Evolutionary conservation across 139 green algal genomes (phyloP).

Genomic region (Tetraselmis striata): DNA sequence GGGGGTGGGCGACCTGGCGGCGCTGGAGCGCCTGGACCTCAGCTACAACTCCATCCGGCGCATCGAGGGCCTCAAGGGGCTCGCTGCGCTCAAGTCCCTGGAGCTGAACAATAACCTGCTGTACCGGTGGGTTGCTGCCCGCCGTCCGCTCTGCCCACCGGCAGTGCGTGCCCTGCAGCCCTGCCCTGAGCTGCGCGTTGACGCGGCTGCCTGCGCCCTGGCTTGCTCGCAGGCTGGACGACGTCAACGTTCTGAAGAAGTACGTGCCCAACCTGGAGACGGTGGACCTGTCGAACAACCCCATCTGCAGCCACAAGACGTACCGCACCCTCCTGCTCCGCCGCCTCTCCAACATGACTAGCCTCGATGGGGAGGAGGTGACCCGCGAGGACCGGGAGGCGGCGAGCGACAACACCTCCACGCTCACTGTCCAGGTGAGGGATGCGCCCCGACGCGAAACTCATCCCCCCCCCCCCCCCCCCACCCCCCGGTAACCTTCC

Average conservation of each 20-base stretch:
- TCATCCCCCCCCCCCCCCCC: no score
- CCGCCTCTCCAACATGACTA: conserved; percentile 18
- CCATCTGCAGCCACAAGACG: conserved; percentile 42
- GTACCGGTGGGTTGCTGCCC: conserved; percentile 12
- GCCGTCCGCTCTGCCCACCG: neutral
- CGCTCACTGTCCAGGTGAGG: conserved; percentile 1
- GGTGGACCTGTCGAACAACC: conserved; percentile 50
- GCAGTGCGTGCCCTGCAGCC: neutral
- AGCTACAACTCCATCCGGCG: conserved; percentile 44
- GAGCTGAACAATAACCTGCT: conserved; percentile 53
- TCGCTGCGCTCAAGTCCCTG: conserved; percentile 35
- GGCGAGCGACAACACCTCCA: neutral
- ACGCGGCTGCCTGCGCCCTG: no score
- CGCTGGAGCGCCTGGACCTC: conserved; percentile 38
- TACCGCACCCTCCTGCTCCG: conserved; percentile 34
- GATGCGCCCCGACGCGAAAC: no score
- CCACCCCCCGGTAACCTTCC: no score
- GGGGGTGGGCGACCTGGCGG: conserved; percentile 33
- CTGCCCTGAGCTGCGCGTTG: no score
- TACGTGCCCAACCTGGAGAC: conserved; percentile 39
- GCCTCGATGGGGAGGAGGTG: conserved; percentile 20
- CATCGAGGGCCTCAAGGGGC: conserved; percentile 38
- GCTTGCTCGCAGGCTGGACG: no score
- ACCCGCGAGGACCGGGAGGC: neutral
- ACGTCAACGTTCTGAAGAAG: conserved; percentile 55